A percentile compares a stretch with the other conserved stretches of the same genome.
These are phyloP conservation scores for Hirsutella thompsonii DNA, from an alignment of 2,329 filamentous ascomycete genomes.

Conservation along the genomic window DNA sequence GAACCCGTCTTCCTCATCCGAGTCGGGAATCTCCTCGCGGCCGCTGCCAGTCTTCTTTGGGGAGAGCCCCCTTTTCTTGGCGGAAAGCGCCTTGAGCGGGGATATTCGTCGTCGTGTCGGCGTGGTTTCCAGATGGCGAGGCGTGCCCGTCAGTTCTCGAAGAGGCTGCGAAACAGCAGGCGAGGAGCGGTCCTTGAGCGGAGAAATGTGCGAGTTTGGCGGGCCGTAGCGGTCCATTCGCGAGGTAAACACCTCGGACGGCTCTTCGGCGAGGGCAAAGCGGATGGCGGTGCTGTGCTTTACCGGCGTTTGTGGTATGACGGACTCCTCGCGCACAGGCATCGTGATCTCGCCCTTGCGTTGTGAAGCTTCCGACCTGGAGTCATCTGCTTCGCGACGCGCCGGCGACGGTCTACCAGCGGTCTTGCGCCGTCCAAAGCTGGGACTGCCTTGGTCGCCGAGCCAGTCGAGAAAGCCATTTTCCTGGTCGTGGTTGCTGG, in stretches of 20 bases:
- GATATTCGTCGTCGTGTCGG: neutral
- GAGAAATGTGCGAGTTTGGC: slow-evolving; percentile 19
- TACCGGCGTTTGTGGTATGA: slow-evolving; percentile 29
- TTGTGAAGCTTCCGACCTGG: too few species aligned
- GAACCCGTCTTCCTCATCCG: slow-evolving; percentile 25
- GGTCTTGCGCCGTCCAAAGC: slow-evolving; percentile 6
- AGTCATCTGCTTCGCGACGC: too few species aligned
- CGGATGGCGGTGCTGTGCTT: slow-evolving; percentile 13
- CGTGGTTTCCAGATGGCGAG: neutral
- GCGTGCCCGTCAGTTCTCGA: slow-evolving; percentile 1
- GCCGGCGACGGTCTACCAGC: neutral
- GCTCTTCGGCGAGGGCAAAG: neutral
- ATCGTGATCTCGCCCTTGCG: too few species aligned
- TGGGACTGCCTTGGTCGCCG: slow-evolving; percentile 14
- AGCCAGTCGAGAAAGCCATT: slow-evolving; percentile 22
- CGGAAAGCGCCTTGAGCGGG: neutral
- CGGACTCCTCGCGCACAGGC: slow-evolving; percentile 15
- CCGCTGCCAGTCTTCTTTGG: neutral
- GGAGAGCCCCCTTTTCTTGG: neutral
- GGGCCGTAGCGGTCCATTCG: slow-evolving; percentile 26
- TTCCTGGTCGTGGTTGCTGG: slow-evolving; percentile 5
- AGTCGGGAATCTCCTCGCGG: slow-evolving; percentile 32
- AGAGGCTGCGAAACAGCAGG: slow-evolving; percentile 10
- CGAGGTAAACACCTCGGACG: slow-evolving; percentile 3
- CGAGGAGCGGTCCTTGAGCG: slow-evolving; percentile 22